Conservation (phyloP, 768 basidiomycete genomes). For the Vararia minispora region DNA sequence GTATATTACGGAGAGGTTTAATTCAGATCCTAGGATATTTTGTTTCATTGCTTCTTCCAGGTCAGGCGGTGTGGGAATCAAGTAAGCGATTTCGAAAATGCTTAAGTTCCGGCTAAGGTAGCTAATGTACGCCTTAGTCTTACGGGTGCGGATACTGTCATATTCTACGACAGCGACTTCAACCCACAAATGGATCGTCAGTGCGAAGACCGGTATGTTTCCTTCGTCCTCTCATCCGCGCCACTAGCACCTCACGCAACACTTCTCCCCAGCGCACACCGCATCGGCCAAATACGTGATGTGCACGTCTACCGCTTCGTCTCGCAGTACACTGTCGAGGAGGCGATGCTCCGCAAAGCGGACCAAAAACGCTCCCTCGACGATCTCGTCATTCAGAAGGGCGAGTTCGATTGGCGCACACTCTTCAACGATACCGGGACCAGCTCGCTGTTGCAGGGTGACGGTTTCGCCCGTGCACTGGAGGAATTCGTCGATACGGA, state of each 20-base stretch:
- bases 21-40: constrained; percentile 64
- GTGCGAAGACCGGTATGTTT: constrained; percentile 78
- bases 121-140: constrained; percentile 32
- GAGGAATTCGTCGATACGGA: constrained; percentile 84
- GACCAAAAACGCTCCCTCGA: constrained; percentile 93
- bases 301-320: constrained; percentile 96
- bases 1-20: constrained; percentile 82
- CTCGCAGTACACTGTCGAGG: constrained; percentile 84
- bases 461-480: constrained; percentile 51
- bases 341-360: constrained; percentile 94
- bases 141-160: constrained; percentile 87
- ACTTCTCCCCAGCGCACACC: constrained; percentile 64
- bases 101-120: no score
- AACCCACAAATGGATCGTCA: constrained; percentile 97
- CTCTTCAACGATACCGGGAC: constrained; percentile 47
- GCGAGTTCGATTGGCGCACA: constrained; percentile 90
- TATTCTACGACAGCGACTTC: constrained; percentile 97
- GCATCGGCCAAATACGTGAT: constrained; percentile 95
- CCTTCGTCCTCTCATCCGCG: not conserved
- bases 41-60: constrained; percentile 84
- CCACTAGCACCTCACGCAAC: constrained; percentile 5
- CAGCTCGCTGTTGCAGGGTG: no score
- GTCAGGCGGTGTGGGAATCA: constrained; percentile 87
- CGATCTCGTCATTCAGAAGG: constrained; percentile 84
- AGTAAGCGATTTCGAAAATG: no score